Percentiles rank a stretch among this genome's conserved stretches.
phyloP scores from a whole-genome alignment of 164 flowering plant genomes.

The Sextonia rubra region DNA sequence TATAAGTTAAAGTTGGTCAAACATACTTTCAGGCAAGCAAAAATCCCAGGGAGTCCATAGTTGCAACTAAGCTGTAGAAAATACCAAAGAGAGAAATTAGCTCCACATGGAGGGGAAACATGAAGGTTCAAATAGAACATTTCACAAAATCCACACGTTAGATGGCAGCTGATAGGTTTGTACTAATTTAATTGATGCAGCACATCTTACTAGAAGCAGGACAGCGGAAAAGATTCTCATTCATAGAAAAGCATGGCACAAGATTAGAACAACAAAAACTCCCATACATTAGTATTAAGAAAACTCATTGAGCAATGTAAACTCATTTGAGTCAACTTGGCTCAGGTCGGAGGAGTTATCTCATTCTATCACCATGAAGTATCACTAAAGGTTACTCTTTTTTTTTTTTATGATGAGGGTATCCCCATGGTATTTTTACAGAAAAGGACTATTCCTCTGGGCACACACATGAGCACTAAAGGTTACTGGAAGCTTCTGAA shows the following conservation, averaged over 20 bases:
- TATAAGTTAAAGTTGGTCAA: neutral
- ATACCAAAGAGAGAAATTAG: slow-evolving; percentile 1
- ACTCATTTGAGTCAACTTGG: no score
- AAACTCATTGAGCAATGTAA: no score
- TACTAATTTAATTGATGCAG: neutral
- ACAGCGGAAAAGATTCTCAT: neutral
- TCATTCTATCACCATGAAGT: no score
- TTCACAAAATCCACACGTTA: neutral
- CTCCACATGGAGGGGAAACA: neutral
- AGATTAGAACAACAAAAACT: neutral
- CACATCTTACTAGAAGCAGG: neutral
- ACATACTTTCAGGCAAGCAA: slow-evolving; percentile 90
- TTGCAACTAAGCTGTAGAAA: slow-evolving; percentile 74
- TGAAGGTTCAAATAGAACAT: neutral
- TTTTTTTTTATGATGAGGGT: no score
- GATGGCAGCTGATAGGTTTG: neutral
- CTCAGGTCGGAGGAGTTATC: no score
- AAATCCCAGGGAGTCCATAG: slow-evolving; percentile 91
- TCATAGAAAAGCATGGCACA: neutral
- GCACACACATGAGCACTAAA: no score
- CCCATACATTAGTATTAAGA: no score
- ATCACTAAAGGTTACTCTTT: no score
- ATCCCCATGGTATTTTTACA: no score
- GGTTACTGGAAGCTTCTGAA: no score
- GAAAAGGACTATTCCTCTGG: no score